Evolutionary conservation across 2,329 filamentous ascomycete species (phyloP).

Genomic region (Hypoxylon sp.): DNA sequence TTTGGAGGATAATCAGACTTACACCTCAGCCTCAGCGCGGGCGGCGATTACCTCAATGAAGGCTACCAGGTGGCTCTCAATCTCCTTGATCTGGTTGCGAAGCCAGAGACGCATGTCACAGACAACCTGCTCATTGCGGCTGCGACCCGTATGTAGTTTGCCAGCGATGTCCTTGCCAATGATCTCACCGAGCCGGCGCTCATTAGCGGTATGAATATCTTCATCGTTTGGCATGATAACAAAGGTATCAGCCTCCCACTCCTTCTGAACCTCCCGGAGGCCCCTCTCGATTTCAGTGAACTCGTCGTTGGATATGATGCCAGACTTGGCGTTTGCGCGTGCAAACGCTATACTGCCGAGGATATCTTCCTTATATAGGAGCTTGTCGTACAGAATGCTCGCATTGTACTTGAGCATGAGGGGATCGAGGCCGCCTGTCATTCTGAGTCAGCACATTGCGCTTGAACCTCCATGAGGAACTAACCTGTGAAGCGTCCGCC

Average conservation of each 20-base stretch:
- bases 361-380: constrained; percentile 84
- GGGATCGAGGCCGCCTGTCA: constrained; percentile 80
- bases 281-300: constrained; percentile 80
- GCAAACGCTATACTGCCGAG: constrained; percentile 84
- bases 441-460: constrained; percentile 46
- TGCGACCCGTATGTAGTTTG: constrained; percentile 89
- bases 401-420: constrained; percentile 90
- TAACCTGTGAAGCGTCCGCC: constrained; percentile 65
- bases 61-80: constrained; percentile 75
- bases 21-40: constrained; percentile 75
- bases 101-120: constrained; percentile 94
- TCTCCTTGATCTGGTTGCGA: constrained; percentile 75
- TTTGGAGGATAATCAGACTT: not conserved
- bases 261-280: constrained; percentile 66
- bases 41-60: constrained; percentile 76
- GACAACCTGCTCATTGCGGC: constrained; percentile 89
- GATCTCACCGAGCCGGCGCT: constrained; percentile 81
- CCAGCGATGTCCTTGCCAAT: constrained; percentile 87
- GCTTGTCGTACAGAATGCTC: constrained; percentile 81
- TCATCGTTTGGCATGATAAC: constrained; percentile 62
- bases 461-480: constrained; percentile 1
- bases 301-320: constrained; percentile 79
- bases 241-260: constrained; percentile 66
- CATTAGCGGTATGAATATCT: constrained; percentile 76
- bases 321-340: constrained; percentile 79